Percentiles rank a stretch among this genome's conserved stretches.
Evolutionary conservation across 2,329 filamentous ascomycete genomes (phyloP).

Genomic region (Fusarium protoensiforme): DNA sequence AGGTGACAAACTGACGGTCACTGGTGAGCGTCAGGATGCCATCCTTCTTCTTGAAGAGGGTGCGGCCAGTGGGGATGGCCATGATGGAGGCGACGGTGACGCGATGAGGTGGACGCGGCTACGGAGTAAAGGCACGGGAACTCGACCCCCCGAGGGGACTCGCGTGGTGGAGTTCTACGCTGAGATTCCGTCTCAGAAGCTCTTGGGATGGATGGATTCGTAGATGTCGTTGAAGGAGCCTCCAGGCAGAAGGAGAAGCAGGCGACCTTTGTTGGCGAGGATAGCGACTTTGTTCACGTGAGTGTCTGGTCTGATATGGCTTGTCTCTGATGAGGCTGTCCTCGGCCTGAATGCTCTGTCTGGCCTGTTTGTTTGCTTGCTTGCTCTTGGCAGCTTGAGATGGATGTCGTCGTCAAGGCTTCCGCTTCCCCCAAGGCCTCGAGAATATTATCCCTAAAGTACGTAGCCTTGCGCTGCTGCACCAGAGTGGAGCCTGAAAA

Average conservation of each 20-base stretch:
- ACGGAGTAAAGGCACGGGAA: not conserved
- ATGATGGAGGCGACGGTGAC: conserved; percentile 50
- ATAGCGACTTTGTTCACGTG: not conserved
- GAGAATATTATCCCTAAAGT: not conserved
- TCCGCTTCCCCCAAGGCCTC: conserved; percentile 5
- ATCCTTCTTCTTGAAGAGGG: conserved; percentile 96
- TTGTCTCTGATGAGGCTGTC: not conserved
- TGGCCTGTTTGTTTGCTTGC: not conserved
- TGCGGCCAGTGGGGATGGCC: conserved; percentile 72
- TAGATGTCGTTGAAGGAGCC: not conserved
- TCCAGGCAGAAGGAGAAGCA: not conserved
- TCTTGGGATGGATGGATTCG: conserved; percentile 11
- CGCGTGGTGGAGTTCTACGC: not conserved
- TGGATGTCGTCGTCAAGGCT: conserved; percentile 19
- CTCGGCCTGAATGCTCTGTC: not conserved
- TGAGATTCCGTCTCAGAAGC: not conserved
- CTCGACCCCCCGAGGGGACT: not conserved
- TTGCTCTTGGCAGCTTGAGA: conserved; percentile 2
- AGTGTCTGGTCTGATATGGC: not conserved
- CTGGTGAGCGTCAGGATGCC: conserved; percentile 80
- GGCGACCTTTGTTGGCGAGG: not conserved
- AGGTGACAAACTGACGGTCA: conserved; percentile 80
- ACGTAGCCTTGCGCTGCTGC: conserved; percentile 14
- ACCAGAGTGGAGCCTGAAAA: not conserved
- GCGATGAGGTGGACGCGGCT: not conserved